phyloP scores from a whole-genome alignment of 306 rosid species.

The Cucurbita pepo region DNA sequence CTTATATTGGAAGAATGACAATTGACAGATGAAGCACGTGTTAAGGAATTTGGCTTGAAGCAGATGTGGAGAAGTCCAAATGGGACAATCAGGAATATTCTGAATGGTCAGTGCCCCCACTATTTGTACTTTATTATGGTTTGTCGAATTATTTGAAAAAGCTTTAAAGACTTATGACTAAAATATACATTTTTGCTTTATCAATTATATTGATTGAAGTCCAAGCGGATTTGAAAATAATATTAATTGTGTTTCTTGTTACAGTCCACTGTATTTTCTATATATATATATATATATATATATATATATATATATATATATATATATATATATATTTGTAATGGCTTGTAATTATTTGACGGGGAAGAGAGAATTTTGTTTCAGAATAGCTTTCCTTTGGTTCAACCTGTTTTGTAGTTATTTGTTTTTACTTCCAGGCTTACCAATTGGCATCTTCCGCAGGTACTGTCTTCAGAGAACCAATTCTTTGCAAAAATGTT shows the following conservation, averaged over 20 bases:
- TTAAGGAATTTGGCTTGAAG: constrained; percentile 77
- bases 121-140: neutral
- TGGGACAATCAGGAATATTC: constrained; percentile 91
- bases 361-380: neutral
- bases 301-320: neutral
- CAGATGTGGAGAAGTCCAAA: constrained; percentile 98
- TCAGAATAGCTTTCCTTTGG: neutral
- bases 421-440: neutral
- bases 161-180: neutral
- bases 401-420: neutral
- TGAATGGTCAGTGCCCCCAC: constrained; percentile 49
- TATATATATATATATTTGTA: neutral
- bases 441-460: constrained; percentile 8
- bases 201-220: neutral
- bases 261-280: neutral
- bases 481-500: constrained; percentile 83
- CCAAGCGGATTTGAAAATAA: neutral
- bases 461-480: constrained; percentile 98
- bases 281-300: no score
- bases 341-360: neutral
- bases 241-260: neutral
- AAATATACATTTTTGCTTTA: neutral
- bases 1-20: constrained; percentile 13
- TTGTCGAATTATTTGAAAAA: neutral
- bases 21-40: constrained; percentile 76